These are phyloP conservation scores for Pseudocercospora pini-densiflorae DNA, from an alignment of 2,329 filamentous ascomycete species.

Conservation along the genomic window DNA sequence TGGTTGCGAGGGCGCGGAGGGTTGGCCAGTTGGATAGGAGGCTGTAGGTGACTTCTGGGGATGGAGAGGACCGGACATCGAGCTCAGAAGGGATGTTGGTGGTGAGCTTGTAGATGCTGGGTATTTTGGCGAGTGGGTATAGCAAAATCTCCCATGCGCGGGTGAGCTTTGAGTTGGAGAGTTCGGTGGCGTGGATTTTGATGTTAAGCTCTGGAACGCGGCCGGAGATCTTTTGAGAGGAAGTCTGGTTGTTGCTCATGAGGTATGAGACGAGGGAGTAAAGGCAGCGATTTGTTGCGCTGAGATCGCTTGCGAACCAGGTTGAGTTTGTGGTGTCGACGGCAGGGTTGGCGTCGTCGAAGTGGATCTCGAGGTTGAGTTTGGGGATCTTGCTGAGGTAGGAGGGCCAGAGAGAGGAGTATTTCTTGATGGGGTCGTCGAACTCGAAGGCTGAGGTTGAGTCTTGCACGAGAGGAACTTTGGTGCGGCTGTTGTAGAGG, in stretches of 20 bases:
- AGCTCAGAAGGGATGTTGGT: background rate
- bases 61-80: background rate
- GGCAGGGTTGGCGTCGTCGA: background rate
- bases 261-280: slow-evolving; percentile 1
- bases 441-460: background rate
- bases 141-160: background rate
- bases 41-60: background rate
- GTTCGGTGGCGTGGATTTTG: background rate
- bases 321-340: background rate
- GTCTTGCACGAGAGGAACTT: background rate
- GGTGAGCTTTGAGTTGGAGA: background rate
- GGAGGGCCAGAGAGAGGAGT: background rate
- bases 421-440: background rate
- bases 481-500: background rate
- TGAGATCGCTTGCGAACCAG: background rate
- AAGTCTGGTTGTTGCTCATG: background rate
- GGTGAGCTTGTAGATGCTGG: background rate
- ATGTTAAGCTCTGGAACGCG: background rate
- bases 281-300: background rate
- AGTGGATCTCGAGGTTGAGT: background rate
- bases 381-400: background rate
- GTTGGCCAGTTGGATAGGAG: background rate
- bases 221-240: background rate
- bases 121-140: slow-evolving; percentile 5
- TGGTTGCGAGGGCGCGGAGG: background rate